Conservation (phyloP, 768 basidiomycete species). For the Cubamyces sp. region DNA sequence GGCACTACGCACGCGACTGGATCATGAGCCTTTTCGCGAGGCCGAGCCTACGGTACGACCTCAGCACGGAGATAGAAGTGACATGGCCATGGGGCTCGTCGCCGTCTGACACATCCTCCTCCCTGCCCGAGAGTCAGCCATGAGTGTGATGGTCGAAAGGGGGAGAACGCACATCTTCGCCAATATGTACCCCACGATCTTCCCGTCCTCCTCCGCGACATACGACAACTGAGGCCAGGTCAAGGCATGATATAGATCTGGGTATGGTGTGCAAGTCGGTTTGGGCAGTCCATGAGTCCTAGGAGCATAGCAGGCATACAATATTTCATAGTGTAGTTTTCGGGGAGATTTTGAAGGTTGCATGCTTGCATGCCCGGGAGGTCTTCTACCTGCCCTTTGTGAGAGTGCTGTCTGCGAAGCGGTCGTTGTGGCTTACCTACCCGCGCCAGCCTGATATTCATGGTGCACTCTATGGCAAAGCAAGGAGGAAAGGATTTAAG, state of each 20-base stretch:
- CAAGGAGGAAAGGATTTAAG: background rate
- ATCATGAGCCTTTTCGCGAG: conserved; percentile 94
- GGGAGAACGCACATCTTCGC: conserved; percentile 78
- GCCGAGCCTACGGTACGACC: conserved; percentile 89
- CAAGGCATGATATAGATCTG: conserved; percentile 88
- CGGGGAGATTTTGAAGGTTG: conserved; percentile 91
- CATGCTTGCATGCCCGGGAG: conserved; percentile 92
- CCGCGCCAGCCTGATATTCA: conserved; percentile 51
- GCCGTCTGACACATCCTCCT: conserved; percentile 61
- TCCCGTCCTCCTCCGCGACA: conserved; percentile 90
- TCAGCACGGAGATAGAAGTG: conserved; percentile 93
- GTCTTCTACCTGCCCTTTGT: conserved; percentile 70
- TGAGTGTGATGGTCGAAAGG: background rate
- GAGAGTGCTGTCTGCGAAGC: conserved; percentile 4
- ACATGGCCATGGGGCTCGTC: conserved; percentile 85
- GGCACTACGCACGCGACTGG: conserved; percentile 72
- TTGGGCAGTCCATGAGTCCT: background rate
- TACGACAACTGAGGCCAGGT: conserved; percentile 95
- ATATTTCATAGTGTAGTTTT: conserved; percentile 86
- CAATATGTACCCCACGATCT: conserved; percentile 94
- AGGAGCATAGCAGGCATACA: conserved; percentile 47
- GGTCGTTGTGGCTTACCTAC: conserved; percentile 28
- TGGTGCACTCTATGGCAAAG: background rate
- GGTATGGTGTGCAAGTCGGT: background rate
- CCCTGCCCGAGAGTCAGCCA: conserved; percentile 46